phyloP scores from a whole-genome alignment of 2,329 filamentous ascomycete species.

The Karstenula rhodostoma region DNA sequence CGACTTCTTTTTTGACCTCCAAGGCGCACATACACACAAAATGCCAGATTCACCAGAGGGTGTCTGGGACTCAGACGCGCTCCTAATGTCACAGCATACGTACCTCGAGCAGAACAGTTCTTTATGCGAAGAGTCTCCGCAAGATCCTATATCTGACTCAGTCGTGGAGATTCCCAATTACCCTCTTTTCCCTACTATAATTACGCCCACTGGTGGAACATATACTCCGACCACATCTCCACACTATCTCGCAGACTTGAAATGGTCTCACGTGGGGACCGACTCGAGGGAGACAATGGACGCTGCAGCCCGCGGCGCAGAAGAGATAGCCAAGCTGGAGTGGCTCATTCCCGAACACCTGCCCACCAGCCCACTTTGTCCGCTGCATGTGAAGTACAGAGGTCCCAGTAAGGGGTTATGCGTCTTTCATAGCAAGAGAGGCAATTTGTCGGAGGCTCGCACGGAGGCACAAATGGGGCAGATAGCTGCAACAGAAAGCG shows the following conservation, averaged over 20 bases:
- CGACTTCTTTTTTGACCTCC: slow-evolving; percentile 45
- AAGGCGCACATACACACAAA: slow-evolving; percentile 21
- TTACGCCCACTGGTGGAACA: background rate
- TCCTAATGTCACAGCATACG: slow-evolving; percentile 43
- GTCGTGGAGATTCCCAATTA: background rate
- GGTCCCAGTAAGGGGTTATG: slow-evolving; percentile 51
- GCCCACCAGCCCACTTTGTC: slow-evolving; percentile 54
- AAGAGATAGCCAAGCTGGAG: slow-evolving; percentile 45
- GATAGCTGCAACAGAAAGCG: background rate
- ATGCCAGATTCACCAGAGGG: slow-evolving; percentile 25
- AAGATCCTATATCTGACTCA: slow-evolving; percentile 19
- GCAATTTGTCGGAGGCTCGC: background rate
- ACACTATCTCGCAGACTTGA: background rate
- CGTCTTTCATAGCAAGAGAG: slow-evolving; percentile 50
- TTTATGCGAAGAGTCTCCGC: slow-evolving; percentile 34
- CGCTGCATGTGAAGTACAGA: slow-evolving; percentile 50
- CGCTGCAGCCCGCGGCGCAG: slow-evolving; percentile 22
- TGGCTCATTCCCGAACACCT: slow-evolving; percentile 56
- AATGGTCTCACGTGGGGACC: slow-evolving; percentile 3
- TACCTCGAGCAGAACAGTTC: slow-evolving; percentile 26
- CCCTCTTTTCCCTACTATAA: background rate
- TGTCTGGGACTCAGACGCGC: slow-evolving; percentile 46
- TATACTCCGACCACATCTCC: slow-evolving; percentile 3
- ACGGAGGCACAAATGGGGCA: background rate
- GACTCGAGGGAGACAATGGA: slow-evolving; percentile 12